Evolutionary conservation across 495 filamentous ascomycete genomes (phyloP), one percentile per base, ranked within the genome.

Genomic region (Annulohypoxylon maeteangense): DNA sequence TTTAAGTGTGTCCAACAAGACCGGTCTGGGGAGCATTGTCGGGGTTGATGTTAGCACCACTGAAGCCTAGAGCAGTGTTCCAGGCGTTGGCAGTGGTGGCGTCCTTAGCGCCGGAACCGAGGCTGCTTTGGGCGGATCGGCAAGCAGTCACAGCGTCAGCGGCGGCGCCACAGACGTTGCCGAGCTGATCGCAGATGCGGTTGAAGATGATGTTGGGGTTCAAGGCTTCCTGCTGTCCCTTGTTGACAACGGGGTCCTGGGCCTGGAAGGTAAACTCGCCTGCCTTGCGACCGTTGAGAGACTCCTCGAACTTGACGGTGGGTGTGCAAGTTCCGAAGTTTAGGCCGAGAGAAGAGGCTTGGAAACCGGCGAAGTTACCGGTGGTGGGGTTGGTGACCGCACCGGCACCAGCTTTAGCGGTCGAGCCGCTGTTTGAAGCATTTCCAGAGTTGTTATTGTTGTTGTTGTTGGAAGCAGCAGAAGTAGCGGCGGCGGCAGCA

Each of bases 191-290:
- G 74, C 86, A 87, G 75, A 90, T 83, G 60, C 86, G 84, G 82
- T 89, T 89, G 79, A 87, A 87, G 81, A 90, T 90, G 82, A 90
- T 90, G 79, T 84, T 82, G 59, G 85, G 85, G 81, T 88, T 87
- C 32, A 57, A 22, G 45, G 85, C 85, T 40, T 81, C 82, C 72
- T 83, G 74, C 78, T 87, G 84, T 20, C 86, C 86, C 74, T 82
- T 78, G 71, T 82, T 83, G 54, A 85, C 82, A 7, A 85, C 75
- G 10, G 81, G 77, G 71, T 88, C 86, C 57, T 80, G 77, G 40
- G 86, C 82, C 66, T 87, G 83, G 85, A 89, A 89, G 38, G 86
- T 87, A 75, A 81, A 83, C 76, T 86, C 86, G 56, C 79, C 42
- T 44, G 76, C 65, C 82, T 86, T 74, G 80, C 84, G 78, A 55